Percentiles rank a stretch among this genome's conserved stretches.
These are phyloP conservation scores for Hemisphaericaspora subhashii DNA, from an alignment of 1,139 yeast species.

Conservation along the genomic window DNA sequence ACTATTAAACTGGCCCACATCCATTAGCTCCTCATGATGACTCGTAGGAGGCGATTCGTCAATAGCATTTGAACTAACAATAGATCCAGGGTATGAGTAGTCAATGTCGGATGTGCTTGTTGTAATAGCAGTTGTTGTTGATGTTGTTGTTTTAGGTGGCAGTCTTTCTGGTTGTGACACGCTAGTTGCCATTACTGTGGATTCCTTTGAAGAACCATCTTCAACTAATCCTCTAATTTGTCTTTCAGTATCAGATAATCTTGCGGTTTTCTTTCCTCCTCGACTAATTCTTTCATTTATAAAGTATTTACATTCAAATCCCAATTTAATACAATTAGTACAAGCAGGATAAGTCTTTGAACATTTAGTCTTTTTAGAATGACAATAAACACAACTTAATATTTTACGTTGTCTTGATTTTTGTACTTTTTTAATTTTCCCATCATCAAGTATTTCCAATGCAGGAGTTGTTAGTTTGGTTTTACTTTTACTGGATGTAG, in stretches of 20 bases:
- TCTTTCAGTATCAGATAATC: slow-evolving; percentile 15
- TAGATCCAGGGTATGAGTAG: neutral
- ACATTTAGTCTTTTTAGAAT: slow-evolving; percentile 61
- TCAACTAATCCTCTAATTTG: slow-evolving; percentile 10
- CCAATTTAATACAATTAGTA: slow-evolving; percentile 47
- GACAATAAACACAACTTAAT: slow-evolving; percentile 59
- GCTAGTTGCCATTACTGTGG: neutral
- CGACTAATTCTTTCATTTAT: slow-evolving; percentile 54
- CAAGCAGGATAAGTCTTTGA: slow-evolving; percentile 51
- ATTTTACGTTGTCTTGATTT: slow-evolving; percentile 59
- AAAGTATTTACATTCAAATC: slow-evolving; percentile 52
- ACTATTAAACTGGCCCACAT: neutral
- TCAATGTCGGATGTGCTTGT: neutral
- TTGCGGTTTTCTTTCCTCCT: slow-evolving; percentile 39
- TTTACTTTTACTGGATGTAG: too few relatives aligned
- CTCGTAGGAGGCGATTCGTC: neutral
- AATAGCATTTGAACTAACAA: slow-evolving; percentile 1
- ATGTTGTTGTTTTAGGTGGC: neutral
- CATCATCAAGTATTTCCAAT: slow-evolving; percentile 6
- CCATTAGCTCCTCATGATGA: slow-evolving; percentile 4
- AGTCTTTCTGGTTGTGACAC: neutral
- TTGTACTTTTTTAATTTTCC: slow-evolving; percentile 52
- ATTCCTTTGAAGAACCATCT: too few relatives aligned
- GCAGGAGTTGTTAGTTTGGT: neutral
- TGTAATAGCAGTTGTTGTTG: neutral